A percentile compares a stretch with the other conserved stretches of the same genome.
Evolutionary conservation across 805 yeast genomes (phyloP).

Genomic region (Scheffersomyces coipomensis): DNA sequence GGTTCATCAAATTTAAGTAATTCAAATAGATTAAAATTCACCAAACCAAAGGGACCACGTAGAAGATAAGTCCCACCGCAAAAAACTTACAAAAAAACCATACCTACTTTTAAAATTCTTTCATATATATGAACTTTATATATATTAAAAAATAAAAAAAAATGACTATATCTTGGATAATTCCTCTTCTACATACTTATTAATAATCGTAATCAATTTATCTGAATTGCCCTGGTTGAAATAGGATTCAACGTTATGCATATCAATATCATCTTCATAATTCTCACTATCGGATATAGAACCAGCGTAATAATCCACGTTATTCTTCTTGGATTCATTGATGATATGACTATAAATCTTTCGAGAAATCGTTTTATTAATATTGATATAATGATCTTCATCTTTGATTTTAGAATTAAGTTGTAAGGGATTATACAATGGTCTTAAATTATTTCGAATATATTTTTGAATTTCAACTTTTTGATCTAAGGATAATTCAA

Average conservation of each 20-base stretch:
- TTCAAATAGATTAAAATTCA: slow-evolving; percentile 31
- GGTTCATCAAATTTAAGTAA: slow-evolving; percentile 8
- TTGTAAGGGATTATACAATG: slow-evolving; percentile 39
- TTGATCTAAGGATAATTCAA: slow-evolving; percentile 37
- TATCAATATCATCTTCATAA: slow-evolving; percentile 8
- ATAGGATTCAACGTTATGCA: slow-evolving; percentile 9
- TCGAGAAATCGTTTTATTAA: slow-evolving; percentile 65
- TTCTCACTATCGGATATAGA: background rate
- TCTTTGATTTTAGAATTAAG: slow-evolving; percentile 24
- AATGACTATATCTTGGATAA: background rate
- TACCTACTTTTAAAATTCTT: too few species aligned
- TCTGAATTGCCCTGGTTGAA: slow-evolving; percentile 15
- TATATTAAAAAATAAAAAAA: background rate
- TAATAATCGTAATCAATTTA: slow-evolving; percentile 20
- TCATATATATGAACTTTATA: too few species aligned
- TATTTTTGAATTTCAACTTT: slow-evolving; percentile 56
- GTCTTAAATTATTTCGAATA: slow-evolving; percentile 53
- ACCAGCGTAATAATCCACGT: background rate
- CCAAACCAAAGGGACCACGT: slow-evolving; percentile 73
- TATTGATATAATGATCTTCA: slow-evolving; percentile 49
- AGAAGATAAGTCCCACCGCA: slow-evolving; percentile 35
- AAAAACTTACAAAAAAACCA: too few species aligned
- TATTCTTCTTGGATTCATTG: slow-evolving; percentile 1
- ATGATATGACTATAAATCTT: slow-evolving; percentile 44
- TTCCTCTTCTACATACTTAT: slow-evolving; percentile 16